Percentiles rank a stretch among this genome's conserved stretches.
phyloP scores from a whole-genome alignment of 2,329 filamentous ascomycete species.

The Pseudofabraea citricarpa region DNA sequence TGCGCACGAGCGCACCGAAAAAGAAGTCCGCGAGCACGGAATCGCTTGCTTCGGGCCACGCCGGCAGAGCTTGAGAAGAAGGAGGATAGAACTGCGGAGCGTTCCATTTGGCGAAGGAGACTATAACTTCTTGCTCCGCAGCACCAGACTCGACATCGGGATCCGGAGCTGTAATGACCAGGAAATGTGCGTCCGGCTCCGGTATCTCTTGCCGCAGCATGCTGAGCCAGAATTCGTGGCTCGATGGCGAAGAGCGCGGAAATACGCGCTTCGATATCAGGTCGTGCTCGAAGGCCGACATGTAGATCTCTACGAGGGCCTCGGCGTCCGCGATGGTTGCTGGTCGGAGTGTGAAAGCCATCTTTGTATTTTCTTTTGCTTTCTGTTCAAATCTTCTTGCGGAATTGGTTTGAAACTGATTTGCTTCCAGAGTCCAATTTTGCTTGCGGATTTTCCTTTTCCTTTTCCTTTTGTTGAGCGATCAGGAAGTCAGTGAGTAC shows the following conservation, averaged over 20 bases:
- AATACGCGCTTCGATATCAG: slow-evolving; percentile 34
- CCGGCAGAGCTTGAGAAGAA: slow-evolving; percentile 21
- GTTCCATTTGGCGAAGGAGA: slow-evolving; percentile 46
- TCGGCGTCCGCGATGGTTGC: slow-evolving; percentile 36
- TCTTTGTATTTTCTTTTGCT: no score
- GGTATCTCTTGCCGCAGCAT: slow-evolving; percentile 33
- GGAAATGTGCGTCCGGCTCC: slow-evolving; percentile 32
- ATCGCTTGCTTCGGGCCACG: slow-evolving; percentile 37
- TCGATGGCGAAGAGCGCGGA: slow-evolving; percentile 20
- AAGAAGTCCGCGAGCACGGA: slow-evolving; percentile 32
- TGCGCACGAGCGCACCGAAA: slow-evolving; percentile 32
- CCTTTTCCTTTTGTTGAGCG: no score
- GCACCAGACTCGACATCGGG: slow-evolving; percentile 24
- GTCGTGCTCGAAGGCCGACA: slow-evolving; percentile 38
- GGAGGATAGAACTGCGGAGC: slow-evolving; percentile 21
- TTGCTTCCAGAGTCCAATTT: no score
- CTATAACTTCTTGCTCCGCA: slow-evolving; percentile 20
- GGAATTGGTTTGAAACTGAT: no score
- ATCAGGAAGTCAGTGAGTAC: no score
- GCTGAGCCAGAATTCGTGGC: slow-evolving; percentile 31
- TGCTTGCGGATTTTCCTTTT: no score
- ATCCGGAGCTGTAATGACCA: slow-evolving; percentile 29
- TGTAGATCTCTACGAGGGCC: slow-evolving; percentile 37
- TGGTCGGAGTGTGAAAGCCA: slow-evolving; percentile 29
- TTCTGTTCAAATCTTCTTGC: no score